phyloP scores from a whole-genome alignment of 192 early-diverging fungal genomes.

The Coemansia sp. region DNA sequence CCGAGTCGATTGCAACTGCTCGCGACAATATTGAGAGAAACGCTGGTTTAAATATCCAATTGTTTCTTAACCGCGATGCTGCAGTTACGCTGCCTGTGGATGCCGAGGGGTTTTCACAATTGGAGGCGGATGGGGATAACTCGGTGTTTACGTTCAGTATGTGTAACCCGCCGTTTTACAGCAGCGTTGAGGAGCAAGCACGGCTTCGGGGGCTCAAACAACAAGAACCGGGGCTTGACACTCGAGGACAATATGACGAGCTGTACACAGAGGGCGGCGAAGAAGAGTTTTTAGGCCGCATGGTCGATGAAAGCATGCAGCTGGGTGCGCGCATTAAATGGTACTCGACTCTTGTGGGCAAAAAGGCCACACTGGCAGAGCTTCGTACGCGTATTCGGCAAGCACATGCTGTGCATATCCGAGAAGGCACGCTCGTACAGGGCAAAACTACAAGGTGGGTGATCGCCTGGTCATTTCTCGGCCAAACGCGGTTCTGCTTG shows the following conservation, averaged over 20 bases:
- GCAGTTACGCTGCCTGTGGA: neutral
- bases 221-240: slow-evolving; percentile 52
- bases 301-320: slow-evolving; percentile 68
- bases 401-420: slow-evolving; percentile 8
- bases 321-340: slow-evolving; percentile 57
- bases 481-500: slow-evolving; percentile 16
- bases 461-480: slow-evolving; percentile 43
- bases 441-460: slow-evolving; percentile 43
- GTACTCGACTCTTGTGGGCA: slow-evolving; percentile 81
- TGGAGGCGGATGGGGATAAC: slow-evolving; percentile 17
- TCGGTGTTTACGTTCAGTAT: slow-evolving; percentile 67
- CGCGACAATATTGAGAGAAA: slow-evolving; percentile 66
- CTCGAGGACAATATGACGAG: slow-evolving; percentile 64
- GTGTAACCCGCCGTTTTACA: slow-evolving; percentile 94
- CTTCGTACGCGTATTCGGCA: slow-evolving; percentile 12
- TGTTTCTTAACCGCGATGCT: slow-evolving; percentile 50
- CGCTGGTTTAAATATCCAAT: slow-evolving; percentile 56
- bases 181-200: slow-evolving; percentile 58
- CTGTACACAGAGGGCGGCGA: slow-evolving; percentile 84
- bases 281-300: slow-evolving; percentile 61
- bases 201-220: slow-evolving; percentile 57
- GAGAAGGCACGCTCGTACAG: slow-evolving; percentile 23
- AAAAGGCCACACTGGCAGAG: slow-evolving; percentile 52
- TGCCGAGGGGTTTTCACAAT: slow-evolving; percentile 15
- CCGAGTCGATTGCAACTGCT: slow-evolving; percentile 63